A percentile compares a stretch with the other conserved stretches of the same genome.
phyloP scores from a whole-genome alignment of 2,329 filamentous ascomycete genomes.

The Rhinocladiella mackenziei region DNA sequence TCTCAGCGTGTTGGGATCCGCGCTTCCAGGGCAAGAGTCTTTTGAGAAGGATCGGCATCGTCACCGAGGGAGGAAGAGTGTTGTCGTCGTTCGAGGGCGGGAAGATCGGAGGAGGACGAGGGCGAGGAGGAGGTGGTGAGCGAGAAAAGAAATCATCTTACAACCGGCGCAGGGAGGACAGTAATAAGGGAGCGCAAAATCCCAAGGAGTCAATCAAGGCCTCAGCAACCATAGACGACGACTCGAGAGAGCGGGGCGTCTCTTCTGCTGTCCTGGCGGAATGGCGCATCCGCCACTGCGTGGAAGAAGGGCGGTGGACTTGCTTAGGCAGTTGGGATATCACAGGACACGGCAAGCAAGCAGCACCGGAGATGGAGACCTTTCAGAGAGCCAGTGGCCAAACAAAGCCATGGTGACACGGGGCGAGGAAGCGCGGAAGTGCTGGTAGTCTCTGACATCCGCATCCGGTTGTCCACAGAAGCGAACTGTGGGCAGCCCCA shows the following conservation, averaged over 20 bases:
- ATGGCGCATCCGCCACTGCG: constrained; percentile 25
- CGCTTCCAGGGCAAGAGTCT: constrained; percentile 14
- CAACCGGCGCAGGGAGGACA: constrained; percentile 15
- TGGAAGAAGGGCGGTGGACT: constrained; percentile 27
- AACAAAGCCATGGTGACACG: constrained; percentile 25
- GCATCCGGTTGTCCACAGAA: constrained; percentile 22
- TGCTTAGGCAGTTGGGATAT: constrained; percentile 17
- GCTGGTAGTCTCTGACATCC: constrained; percentile 26
- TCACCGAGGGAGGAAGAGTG: constrained; percentile 10
- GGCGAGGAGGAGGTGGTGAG: constrained; percentile 19
- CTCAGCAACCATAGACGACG: constrained; percentile 14
- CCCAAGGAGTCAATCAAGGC: constrained; percentile 24
- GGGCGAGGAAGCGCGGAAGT: constrained; percentile 20
- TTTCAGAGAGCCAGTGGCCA: constrained; percentile 19
- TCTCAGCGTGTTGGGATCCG: constrained; percentile 32
- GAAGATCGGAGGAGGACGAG: too few relatives aligned
- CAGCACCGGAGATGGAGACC: constrained; percentile 20
- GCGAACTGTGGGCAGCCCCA: constrained; percentile 23
- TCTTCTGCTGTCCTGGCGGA: constrained; percentile 15
- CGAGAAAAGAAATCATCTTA: constrained; percentile 16
- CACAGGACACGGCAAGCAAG: constrained; percentile 21
- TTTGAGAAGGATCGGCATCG: constrained; percentile 19
- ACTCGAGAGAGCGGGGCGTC: constrained; percentile 21
- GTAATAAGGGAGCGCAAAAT: constrained; percentile 20
- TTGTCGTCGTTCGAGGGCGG: constrained; percentile 13